Base-by-base conservation (phyloP, 768 basidiomycete genomes). In the Thelephora ganbajun region DNA sequence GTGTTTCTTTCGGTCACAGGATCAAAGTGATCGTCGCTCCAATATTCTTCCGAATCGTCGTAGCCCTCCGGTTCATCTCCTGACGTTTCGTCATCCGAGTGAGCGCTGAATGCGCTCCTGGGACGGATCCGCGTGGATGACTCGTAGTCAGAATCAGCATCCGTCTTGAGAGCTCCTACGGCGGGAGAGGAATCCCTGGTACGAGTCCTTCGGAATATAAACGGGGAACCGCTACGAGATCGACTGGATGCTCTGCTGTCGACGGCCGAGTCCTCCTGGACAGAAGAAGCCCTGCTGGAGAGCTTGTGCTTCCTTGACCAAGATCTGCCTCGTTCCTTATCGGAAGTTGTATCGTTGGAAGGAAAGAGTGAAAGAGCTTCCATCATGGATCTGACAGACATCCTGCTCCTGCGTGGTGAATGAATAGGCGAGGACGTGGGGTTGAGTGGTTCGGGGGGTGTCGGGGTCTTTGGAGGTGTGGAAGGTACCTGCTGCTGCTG, bases 1-100 rank as follows among this genome's bases (percentile, higher is more conserved):
- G 92, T 94, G 62, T 97, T 97, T 54, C 77, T 72, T 61, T 85
- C 83, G 0, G 92, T 97, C 54, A 85, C 69, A 34, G 78, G 73
- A 63, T 94, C 88, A 51, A 91, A 82, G 50, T 74, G 72, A 22
- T 75, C 76, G 35, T 77, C 76, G 50, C 73, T 74, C 64, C 74
- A 78, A 16, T 61, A 62, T 47, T 70, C 67, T 7, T 73, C 73
- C 14, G 76, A 73, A 39, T 77, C 77, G 5, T 72, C 73, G 36
- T 78, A 79, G 3, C 71, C 72, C 44, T 79, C 75, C 1, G 66
- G 68, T 35, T 72, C 71, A 23, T 50, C 58, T 14, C 50, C 66
- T 0, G 64, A 66, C 9, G 11, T 22, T 56, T 83, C 86, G 53
- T 78, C 83, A 53, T 73, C 82, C n/a, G 77, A 82, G 59, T 74